Conservation (phyloP, 1,284 basidiomycete species). For the Inonotus hispidus region DNA sequence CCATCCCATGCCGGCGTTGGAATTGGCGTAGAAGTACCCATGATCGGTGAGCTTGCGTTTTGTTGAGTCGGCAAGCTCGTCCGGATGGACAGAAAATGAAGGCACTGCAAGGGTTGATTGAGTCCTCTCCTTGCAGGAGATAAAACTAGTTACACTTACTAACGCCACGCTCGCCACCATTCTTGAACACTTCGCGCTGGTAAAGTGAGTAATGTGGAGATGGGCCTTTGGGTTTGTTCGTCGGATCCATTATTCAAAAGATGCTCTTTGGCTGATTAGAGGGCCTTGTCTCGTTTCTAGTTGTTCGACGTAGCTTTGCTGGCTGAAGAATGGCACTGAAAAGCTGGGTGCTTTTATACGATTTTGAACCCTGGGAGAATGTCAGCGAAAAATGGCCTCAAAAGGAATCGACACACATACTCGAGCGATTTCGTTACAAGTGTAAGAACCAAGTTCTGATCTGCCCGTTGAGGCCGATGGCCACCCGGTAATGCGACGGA, state of each 20-base stretch:
- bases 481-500: neutral
- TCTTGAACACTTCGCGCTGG: constrained; percentile 47
- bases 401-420: neutral
- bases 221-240: constrained; percentile 44
- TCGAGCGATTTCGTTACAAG: neutral
- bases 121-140: neutral
- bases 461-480: neutral
- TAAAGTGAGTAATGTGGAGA: constrained; percentile 54
- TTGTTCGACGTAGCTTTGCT: neutral
- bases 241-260: constrained; percentile 41
- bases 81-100: constrained; percentile 41
- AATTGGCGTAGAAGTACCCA: constrained; percentile 51
- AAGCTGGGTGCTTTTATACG: neutral
- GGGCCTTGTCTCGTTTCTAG: neutral
- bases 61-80: constrained; percentile 44
- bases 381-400: neutral
- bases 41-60: constrained; percentile 47
- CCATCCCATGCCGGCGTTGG: constrained; percentile 52
- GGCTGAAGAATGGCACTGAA: neutral
- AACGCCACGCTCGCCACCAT: constrained; percentile 36
- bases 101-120: constrained; percentile 25
- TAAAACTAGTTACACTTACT: constrained; percentile 26
- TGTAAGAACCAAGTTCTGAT: neutral
- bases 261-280: neutral
- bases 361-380: neutral